Evolutionary conservation across 2,329 filamentous ascomycete species (phyloP).

Genomic region (Amesomyces nigricolor): DNA sequence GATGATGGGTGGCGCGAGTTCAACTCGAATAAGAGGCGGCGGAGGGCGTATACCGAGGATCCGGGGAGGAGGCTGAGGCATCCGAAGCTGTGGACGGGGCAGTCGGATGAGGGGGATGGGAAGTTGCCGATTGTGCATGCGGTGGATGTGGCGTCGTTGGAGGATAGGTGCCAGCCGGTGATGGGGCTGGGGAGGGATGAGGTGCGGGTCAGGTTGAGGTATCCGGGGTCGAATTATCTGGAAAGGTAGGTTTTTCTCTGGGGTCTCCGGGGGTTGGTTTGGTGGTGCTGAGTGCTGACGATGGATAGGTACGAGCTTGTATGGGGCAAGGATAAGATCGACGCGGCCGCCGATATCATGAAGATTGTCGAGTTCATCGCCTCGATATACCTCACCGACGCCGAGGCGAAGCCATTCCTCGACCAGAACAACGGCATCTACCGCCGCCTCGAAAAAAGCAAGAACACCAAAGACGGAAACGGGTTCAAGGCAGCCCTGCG

Average conservation of each 20-base stretch:
- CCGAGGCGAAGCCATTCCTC: constrained; percentile 61
- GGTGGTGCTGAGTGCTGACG: constrained; percentile 1
- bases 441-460: constrained; percentile 67
- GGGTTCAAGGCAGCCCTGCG: constrained; percentile 69
- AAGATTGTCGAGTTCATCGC: constrained; percentile 64
- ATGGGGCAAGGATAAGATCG: constrained; percentile 71
- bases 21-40: constrained; percentile 45
- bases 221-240: constrained; percentile 57
- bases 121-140: constrained; percentile 51
- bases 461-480: constrained; percentile 55
- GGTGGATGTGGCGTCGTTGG: constrained; percentile 48
- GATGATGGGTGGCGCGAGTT: constrained; percentile 48
- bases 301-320: constrained; percentile 62
- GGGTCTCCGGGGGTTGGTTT: not conserved
- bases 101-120: constrained; percentile 33
- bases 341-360: constrained; percentile 68
- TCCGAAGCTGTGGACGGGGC: constrained; percentile 26
- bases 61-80: constrained; percentile 43
- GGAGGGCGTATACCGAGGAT: constrained; percentile 39
- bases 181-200: constrained; percentile 47
- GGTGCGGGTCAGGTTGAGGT: constrained; percentile 66
- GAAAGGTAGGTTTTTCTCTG: constrained; percentile 26
- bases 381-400: constrained; percentile 70
- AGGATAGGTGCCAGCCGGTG: constrained; percentile 46
- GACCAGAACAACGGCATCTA: constrained; percentile 69